A percentile compares a stretch with the other conserved stretches of the same genome.
phyloP scores from a whole-genome alignment of 306 rosid genomes.

The Begonia loranthoides region DNA sequence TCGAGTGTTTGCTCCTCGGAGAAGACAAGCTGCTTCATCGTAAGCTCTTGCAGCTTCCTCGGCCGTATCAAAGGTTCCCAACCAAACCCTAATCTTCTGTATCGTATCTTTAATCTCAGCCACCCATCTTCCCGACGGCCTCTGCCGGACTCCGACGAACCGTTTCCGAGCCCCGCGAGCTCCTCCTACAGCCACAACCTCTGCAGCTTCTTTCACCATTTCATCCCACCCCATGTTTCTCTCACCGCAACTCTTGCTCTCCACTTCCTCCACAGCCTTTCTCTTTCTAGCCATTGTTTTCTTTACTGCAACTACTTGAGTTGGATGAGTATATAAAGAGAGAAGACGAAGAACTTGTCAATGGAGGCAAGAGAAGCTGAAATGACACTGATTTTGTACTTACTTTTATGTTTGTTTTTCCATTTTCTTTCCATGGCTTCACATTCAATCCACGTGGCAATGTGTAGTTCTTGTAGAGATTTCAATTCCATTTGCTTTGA shows the following conservation, averaged over 20 bases:
- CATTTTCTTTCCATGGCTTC: no score
- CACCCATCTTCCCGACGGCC: constrained; percentile 89
- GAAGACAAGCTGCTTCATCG: constrained; percentile 85
- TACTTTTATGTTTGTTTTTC: no score
- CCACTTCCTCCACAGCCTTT: constrained; percentile 12
- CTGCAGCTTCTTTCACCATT: constrained; percentile 58
- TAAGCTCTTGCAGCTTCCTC: constrained; percentile 91
- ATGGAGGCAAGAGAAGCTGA: no score
- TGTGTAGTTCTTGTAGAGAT: no score
- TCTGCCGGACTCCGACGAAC: constrained; percentile 35
- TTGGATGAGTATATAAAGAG: no score
- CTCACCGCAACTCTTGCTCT: constrained; percentile 27
- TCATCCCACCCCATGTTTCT: constrained; percentile 50
- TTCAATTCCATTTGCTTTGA: no score
- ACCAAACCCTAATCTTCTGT: constrained; percentile 81
- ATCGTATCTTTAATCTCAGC: constrained; percentile 87
- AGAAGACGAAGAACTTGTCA: no score
- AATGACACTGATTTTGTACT: no score
- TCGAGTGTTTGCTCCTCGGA: constrained; percentile 66
- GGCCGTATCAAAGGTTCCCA: constrained; percentile 81
- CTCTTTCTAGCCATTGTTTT: no score
- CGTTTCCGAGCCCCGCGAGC: constrained; percentile 22
- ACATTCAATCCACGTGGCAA: no score
- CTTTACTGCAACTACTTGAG: no score
- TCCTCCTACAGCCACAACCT: constrained; percentile 38